phyloP scores from a whole-genome alignment of 2,329 filamentous ascomycete genomes.

The Pseudogymnoascus sp. region DNA sequence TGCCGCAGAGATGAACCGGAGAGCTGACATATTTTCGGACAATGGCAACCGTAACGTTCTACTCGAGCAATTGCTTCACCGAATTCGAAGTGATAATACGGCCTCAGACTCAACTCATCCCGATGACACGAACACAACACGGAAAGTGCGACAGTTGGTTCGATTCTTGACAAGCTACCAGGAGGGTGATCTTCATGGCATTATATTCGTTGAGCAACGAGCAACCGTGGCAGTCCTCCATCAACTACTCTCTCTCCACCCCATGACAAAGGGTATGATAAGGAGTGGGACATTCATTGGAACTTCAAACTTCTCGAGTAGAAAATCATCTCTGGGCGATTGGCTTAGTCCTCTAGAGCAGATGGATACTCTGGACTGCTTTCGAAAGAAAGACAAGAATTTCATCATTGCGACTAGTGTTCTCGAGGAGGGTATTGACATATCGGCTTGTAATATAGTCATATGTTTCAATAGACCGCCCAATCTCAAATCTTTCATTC shows the following conservation, averaged over 20 bases:
- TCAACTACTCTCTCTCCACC: constrained; percentile 44
- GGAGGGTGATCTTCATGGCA: constrained; percentile 40
- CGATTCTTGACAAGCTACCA: constrained; percentile 36
- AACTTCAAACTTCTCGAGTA: constrained; percentile 33
- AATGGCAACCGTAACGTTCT: constrained; percentile 27
- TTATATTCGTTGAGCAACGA: constrained; percentile 61
- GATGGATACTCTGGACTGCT: constrained; percentile 37
- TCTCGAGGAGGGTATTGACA: constrained; percentile 60
- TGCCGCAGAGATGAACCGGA: constrained; percentile 47
- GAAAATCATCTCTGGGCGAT: constrained; percentile 36
- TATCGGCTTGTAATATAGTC: constrained; percentile 55
- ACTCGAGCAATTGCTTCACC: background rate
- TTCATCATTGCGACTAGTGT: constrained; percentile 55
- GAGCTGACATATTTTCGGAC: constrained; percentile 39
- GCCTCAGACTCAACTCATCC: constrained; percentile 35
- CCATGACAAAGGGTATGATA: constrained; percentile 39
- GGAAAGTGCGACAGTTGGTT: constrained; percentile 49
- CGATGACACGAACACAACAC: constrained; percentile 19
- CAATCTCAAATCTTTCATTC: constrained; percentile 57
- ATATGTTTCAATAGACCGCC: constrained; percentile 55
- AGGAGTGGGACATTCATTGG: constrained; percentile 50
- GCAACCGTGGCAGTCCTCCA: constrained; percentile 52
- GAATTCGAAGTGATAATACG: constrained; percentile 20
- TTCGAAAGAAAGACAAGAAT: constrained; percentile 47
- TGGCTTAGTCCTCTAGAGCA: constrained; percentile 31